Evolutionary conservation across 2,329 filamentous ascomycete species (phyloP).

Genomic region (Alternaria incomplexa): DNA sequence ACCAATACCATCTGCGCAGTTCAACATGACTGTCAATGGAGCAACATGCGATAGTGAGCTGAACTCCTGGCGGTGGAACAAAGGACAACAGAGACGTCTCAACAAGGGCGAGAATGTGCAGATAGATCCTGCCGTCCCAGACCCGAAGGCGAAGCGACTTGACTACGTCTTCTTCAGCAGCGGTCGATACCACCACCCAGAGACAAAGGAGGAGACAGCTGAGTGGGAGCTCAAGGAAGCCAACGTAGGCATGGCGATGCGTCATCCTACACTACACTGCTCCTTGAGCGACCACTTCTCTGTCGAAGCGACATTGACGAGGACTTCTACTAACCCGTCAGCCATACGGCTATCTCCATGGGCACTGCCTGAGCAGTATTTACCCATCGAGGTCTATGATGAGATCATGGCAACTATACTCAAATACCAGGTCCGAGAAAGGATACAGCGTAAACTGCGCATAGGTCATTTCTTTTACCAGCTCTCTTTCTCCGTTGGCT

Average conservation of each 20-base stretch:
- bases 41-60: constrained; percentile 83
- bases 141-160: constrained; percentile 81
- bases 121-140: constrained; percentile 69
- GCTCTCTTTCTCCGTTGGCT: constrained; percentile 71
- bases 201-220: constrained; percentile 31
- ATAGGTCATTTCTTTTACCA: constrained; percentile 75
- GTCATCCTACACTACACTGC: constrained; percentile 80
- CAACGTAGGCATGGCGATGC: constrained; percentile 78
- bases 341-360: constrained; percentile 14
- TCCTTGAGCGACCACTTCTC: constrained; percentile 96
- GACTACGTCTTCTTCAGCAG: constrained; percentile 86
- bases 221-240: constrained; percentile 74
- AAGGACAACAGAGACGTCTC: constrained; percentile 70
- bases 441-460: constrained; percentile 73
- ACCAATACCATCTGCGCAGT: constrained; percentile 75
- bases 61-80: constrained; percentile 94
- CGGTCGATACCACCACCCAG: constrained; percentile 30
- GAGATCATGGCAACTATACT: constrained; percentile 74
- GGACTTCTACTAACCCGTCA: constrained; percentile 19
- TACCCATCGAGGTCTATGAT: constrained; percentile 65
- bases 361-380: constrained; percentile 34
- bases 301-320: constrained; percentile 75
- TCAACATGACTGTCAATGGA: constrained; percentile 81
- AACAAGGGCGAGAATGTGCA: constrained; percentile 68
- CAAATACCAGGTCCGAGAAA: constrained; percentile 73